phyloP scores from a whole-genome alignment of 371 early-diverging fungal genomes.

The Mortierella sp. region DNA sequence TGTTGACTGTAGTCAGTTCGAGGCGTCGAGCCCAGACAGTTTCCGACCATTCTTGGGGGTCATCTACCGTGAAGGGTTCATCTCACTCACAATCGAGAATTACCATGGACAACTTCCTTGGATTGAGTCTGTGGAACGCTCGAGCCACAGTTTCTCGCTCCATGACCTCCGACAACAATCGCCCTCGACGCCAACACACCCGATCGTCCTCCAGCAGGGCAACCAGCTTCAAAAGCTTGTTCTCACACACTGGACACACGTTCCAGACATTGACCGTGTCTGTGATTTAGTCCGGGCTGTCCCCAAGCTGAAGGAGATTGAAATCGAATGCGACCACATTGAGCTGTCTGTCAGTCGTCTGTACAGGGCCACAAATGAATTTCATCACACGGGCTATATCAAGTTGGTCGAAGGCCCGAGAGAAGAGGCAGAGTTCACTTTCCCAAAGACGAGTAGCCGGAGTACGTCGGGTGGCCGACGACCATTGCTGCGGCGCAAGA shows the following conservation, averaged over 20 bases:
- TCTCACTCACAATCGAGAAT: conserved; percentile 26
- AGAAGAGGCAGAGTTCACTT: conserved; percentile 9
- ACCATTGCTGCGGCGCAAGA: conserved; percentile 10
- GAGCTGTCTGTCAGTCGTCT: not conserved
- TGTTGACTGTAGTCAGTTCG: conserved; percentile 17
- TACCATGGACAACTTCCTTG: conserved; percentile 21
- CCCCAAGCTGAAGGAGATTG: conserved; percentile 20
- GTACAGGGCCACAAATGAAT: not conserved
- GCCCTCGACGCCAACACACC: not conserved
- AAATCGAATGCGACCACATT: conserved; percentile 4
- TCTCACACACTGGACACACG: conserved; percentile 17
- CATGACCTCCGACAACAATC: conserved; percentile 5
- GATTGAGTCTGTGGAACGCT: not conserved
- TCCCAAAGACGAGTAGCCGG: conserved; percentile 1
- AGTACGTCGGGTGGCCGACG: not conserved
- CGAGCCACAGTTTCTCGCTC: conserved; percentile 12
- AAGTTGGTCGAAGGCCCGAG: conserved; percentile 1
- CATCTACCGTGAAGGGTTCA: conserved; percentile 16
- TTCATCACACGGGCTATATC: not conserved
- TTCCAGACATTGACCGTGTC: conserved; percentile 10
- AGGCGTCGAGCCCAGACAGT: conserved; percentile 1
- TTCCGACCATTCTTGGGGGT: conserved; percentile 31
- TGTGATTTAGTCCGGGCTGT: conserved; percentile 1
- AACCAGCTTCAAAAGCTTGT: conserved; percentile 15
- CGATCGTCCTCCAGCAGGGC: conserved; percentile 11